These are phyloP conservation scores for Trichophyton simii DNA, from an alignment of 2,329 filamentous ascomycete species.

Conservation along the genomic window DNA sequence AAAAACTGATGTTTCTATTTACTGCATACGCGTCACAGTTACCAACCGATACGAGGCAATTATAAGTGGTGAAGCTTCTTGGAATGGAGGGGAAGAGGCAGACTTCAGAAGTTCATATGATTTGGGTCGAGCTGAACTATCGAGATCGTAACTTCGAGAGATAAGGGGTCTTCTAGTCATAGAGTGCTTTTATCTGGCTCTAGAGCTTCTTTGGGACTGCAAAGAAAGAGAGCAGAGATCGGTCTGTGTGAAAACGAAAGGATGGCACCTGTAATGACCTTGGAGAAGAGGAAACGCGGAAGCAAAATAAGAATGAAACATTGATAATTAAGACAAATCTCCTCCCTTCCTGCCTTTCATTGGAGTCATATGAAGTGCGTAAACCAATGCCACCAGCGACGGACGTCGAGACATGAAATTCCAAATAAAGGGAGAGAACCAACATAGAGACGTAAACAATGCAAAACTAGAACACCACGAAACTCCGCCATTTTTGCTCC, in stretches of 20 bases:
- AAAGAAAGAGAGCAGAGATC: not conserved
- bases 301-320: too few species aligned
- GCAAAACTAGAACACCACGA: not conserved
- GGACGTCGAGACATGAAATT: not conserved
- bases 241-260: too few species aligned
- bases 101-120: too few species aligned
- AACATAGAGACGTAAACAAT: not conserved
- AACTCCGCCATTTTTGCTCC: not conserved
- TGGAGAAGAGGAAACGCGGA: not conserved
- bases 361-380: not conserved
- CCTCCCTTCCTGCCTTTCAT: slow-evolving; percentile 1
- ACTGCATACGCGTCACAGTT: too few species aligned
- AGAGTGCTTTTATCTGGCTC: not conserved
- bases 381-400: not conserved
- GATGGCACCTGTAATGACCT: not conserved
- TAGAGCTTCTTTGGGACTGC: not conserved
- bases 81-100: not conserved
- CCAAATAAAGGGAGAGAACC: not conserved
- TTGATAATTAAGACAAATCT: not conserved
- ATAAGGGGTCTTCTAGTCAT: not conserved
- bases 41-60: too few species aligned
- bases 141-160: not conserved
- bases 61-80: not conserved
- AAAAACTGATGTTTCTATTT: not conserved
- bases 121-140: not conserved